A percentile compares a stretch with the other conserved stretches of the same genome.
phyloP scores from a whole-genome alignment of 495 filamentous ascomycete genomes.

The Penicillium flavigenum region DNA sequence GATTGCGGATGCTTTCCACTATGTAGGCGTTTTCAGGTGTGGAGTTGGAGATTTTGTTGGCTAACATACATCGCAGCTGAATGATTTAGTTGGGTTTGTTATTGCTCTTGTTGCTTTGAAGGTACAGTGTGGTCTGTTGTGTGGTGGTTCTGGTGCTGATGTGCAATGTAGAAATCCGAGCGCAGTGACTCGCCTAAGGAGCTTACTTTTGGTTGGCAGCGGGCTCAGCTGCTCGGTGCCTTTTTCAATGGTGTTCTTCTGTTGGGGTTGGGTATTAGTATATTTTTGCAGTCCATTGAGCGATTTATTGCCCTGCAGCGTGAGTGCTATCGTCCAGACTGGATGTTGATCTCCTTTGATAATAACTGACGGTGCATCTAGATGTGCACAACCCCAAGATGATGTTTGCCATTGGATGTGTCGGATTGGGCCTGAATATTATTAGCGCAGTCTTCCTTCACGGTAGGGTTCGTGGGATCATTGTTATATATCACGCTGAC shows the following conservation, averaged over 20 bases:
- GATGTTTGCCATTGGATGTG: constrained; percentile 72
- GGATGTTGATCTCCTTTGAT: constrained; percentile 11
- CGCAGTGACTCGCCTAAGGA: constrained; percentile 33
- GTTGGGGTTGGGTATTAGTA: constrained; percentile 85
- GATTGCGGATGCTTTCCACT: constrained; percentile 92
- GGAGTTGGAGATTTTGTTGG: background rate
- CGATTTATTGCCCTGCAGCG: constrained; percentile 61
- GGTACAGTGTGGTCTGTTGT: constrained; percentile 38
- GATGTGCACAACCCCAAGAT: constrained; percentile 68
- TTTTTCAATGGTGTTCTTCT: constrained; percentile 92
- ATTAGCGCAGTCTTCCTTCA: constrained; percentile 76
- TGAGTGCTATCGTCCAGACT: constrained; percentile 16
- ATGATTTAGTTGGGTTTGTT: constrained; percentile 83
- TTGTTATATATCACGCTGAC: constrained; percentile 2
- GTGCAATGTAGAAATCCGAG: constrained; percentile 27
- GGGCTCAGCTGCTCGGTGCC: constrained; percentile 83
- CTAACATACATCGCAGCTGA: constrained; percentile 58
- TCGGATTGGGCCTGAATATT: constrained; percentile 76
- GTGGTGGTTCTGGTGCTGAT: background rate
- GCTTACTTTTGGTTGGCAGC: constrained; percentile 66
- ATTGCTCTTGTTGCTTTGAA: constrained; percentile 84
- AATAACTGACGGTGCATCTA: constrained; percentile 25
- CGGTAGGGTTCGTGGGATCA: constrained; percentile 38
- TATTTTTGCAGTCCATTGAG: constrained; percentile 85
- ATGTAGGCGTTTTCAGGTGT: constrained; percentile 52